Percentiles rank a stretch among this genome's conserved stretches.
Evolutionary conservation across 2,329 filamentous ascomycete genomes (phyloP).

Genomic region (Botrytis elliptica): DNA sequence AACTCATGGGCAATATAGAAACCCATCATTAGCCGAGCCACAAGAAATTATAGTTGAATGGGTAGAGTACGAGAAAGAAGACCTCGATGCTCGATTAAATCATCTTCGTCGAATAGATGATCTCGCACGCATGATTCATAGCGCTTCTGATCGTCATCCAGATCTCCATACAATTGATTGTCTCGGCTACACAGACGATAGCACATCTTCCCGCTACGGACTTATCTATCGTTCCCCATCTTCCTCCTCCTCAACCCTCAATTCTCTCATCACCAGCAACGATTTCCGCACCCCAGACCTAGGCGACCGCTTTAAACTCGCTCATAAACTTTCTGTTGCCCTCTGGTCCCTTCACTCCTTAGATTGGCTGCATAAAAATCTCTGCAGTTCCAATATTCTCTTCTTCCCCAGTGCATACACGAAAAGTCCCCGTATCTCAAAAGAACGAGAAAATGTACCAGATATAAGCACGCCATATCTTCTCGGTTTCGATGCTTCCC

Average conservation of each 20-base stretch:
- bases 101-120: slow-evolving; percentile 49
- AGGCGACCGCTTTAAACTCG: slow-evolving; percentile 45
- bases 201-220: slow-evolving; percentile 43
- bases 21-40: slow-evolving; percentile 32
- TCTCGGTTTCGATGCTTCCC: slow-evolving; percentile 45
- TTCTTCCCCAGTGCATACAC: slow-evolving; percentile 46
- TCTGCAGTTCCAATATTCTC: slow-evolving; percentile 43
- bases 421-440: slow-evolving; percentile 33
- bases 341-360: slow-evolving; percentile 53
- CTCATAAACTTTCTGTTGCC: slow-evolving; percentile 45
- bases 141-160: slow-evolving; percentile 46
- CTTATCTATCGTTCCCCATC: slow-evolving; percentile 45
- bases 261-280: slow-evolving; percentile 43
- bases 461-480: slow-evolving; percentile 44
- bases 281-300: slow-evolving; percentile 48
- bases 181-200: slow-evolving; percentile 48
- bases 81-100: slow-evolving; percentile 44
- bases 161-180: slow-evolving; percentile 41
- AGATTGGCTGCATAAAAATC: slow-evolving; percentile 51
- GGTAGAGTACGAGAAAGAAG: slow-evolving; percentile 45
- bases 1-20: slow-evolving; percentile 41
- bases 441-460: slow-evolving; percentile 40
- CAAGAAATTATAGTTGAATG: slow-evolving; percentile 46
- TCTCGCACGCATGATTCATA: slow-evolving; percentile 49
- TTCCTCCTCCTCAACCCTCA: slow-evolving; percentile 42